Percentiles rank a stretch among this genome's conserved stretches.
These are phyloP conservation scores for Glycine soja DNA, from an alignment of 306 rosid species.

Conservation along the genomic window DNA sequence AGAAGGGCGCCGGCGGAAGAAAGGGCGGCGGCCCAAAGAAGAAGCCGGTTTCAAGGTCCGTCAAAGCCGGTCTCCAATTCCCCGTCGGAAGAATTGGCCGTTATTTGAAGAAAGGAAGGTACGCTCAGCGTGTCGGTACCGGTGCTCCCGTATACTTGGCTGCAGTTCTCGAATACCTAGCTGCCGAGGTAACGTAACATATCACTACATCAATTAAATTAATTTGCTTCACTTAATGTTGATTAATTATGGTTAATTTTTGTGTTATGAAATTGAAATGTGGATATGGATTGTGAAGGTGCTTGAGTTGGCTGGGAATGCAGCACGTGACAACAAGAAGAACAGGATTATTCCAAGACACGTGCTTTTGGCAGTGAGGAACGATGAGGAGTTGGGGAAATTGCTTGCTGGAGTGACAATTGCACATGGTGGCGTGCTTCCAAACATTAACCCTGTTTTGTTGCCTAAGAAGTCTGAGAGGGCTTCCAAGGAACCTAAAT, in stretches of 20 bases:
- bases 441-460: constrained; percentile 79
- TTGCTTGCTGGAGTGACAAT: no score
- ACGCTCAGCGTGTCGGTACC: constrained; percentile 64
- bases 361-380: constrained; percentile 76
- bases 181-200: constrained; percentile 62
- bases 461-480: constrained; percentile 73
- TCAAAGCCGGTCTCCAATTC: constrained; percentile 76
- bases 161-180: constrained; percentile 77
- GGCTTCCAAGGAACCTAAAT: constrained; percentile 60
- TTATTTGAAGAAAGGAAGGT: constrained; percentile 69
- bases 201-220: not conserved
- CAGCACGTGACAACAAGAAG: constrained; percentile 20
- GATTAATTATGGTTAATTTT: not conserved
- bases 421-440: constrained; percentile 76
- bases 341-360: constrained; percentile 55
- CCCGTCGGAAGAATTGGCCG: constrained; percentile 80
- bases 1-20: constrained; percentile 69
- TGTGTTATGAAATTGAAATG: not conserved
- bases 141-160: constrained; percentile 76
- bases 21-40: constrained; percentile 64
- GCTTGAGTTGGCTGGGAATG: constrained; percentile 91
- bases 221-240: not conserved
- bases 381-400: constrained; percentile 46
- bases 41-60: constrained; percentile 66
- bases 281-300: constrained; percentile 51